Evolutionary conservation across 1,284 basidiomycete genomes (phyloP), one percentile per base, ranked within the genome.

Genomic region (Caloboletus inedulis): DNA sequence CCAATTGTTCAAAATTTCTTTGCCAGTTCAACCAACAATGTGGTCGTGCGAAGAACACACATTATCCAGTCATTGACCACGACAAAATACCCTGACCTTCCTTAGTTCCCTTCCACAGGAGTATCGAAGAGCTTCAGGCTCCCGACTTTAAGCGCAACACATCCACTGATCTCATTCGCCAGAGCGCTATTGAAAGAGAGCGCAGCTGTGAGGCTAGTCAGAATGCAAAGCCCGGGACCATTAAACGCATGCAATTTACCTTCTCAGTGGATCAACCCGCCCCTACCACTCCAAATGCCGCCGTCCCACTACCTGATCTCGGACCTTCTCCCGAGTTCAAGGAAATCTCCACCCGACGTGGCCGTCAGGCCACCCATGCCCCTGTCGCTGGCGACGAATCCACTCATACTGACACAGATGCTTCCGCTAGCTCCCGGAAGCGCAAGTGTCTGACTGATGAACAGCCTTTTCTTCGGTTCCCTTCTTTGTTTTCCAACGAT

Each of bases 171-270:
- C 79, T 89, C 58, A 81, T 91, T 55, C 82, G 81, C 37, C 86
- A 86, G 66, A 85, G 87, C 43, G 89, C 89, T 0, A 82, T 74
- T 34, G 88, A 90, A 69, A 84, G 85, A 69, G 88, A 91, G 69
- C 85, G 85, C 68, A 82, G 77, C 62, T 85, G 88, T 51, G 84
- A 86, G 68, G 84, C 84, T n/a, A 79, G 75, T 60, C 77, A 78
- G 61, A 78, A 82, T 57, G 76, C 79, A 31, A 72, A 74, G 55
- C 81, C 82, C 9, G 86, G 85, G 25, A 84, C 79, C 43, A 86
- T 90, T 69, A 86, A 87, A 59, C 82, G 87, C 43, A 90, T 90
- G 86, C 87, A 90, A 60, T 90, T 90, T 71, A 90, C 88, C 2
- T 91, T 91, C 68, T 84, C 83, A 61, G 77, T 90, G 60, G 88